Conservation (phyloP, 345 rosid species). For the Acer negundo region DNA sequence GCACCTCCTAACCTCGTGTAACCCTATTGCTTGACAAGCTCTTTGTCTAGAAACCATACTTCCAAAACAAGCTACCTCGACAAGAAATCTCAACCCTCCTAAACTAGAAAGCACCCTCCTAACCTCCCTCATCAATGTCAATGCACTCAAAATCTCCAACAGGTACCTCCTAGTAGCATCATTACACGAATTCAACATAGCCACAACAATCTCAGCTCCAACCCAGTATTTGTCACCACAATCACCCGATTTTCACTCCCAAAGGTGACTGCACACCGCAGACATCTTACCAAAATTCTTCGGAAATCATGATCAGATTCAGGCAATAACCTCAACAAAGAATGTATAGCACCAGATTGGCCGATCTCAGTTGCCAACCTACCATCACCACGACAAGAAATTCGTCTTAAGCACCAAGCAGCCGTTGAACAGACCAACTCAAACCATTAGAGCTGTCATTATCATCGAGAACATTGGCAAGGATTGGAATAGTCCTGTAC, state of each 20-base stretch:
- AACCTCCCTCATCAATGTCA: conserved; percentile 48
- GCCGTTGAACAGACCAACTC: conserved; percentile 31
- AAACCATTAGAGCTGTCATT: conserved; percentile 21
- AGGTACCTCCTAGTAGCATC: conserved; percentile 41
- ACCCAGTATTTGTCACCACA: conserved; percentile 48
- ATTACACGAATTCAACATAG: conserved; percentile 35
- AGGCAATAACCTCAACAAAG: conserved; percentile 44
- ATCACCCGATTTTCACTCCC: conserved; percentile 32
- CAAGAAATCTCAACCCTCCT: conserved; percentile 53
- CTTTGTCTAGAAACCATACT: conserved; percentile 59
- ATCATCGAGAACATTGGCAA: conserved; percentile 34
- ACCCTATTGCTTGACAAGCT: conserved; percentile 70
- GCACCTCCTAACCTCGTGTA: conserved; percentile 41
- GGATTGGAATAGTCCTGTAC: conserved; percentile 38
- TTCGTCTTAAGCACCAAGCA: conserved; percentile 45
- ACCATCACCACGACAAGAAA: conserved; percentile 42
- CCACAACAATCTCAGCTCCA: conserved; percentile 45
- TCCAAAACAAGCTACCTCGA: conserved; percentile 51
- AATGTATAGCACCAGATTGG: conserved; percentile 39
- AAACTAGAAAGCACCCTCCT: conserved; percentile 44
- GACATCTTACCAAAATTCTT: conserved; percentile 41
- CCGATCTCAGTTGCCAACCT: conserved; percentile 43
- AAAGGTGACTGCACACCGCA: conserved; percentile 53
- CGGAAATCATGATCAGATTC: conserved; percentile 22
- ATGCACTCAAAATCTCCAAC: conserved; percentile 64